phyloP scores from a whole-genome alignment of 1,139 yeast genomes.

The Arxiozyma heterogenica region DNA sequence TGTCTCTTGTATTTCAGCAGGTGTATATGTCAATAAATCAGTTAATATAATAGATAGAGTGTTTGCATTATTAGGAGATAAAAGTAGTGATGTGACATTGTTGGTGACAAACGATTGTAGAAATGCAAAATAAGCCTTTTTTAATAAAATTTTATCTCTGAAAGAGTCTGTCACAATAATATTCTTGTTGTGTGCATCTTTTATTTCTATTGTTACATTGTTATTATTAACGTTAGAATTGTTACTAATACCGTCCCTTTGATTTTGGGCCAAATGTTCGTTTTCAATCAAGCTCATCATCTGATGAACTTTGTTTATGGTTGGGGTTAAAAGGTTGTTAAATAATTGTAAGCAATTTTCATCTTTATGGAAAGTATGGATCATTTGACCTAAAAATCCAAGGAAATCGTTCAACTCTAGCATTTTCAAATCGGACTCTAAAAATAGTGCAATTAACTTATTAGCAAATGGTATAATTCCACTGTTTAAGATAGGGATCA shows the following conservation, averaged over 20 bases:
- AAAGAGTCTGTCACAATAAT: conserved; percentile 41
- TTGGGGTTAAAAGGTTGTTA: conserved; percentile 63
- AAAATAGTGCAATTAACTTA: conserved; percentile 62
- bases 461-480: conserved; percentile 51
- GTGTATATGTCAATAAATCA: conserved; percentile 57
- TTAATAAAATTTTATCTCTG: conserved; percentile 52
- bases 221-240: background rate
- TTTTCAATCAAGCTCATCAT: conserved; percentile 33
- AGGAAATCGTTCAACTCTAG: conserved; percentile 72
- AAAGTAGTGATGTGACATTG: conserved; percentile 67
- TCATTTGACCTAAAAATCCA: conserved; percentile 79
- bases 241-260: conserved; percentile 16
- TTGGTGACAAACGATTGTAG: conserved; percentile 64
- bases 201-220: conserved; percentile 8
- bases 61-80: conserved; percentile 55
- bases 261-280: conserved; percentile 22
- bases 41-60: conserved; percentile 57
- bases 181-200: conserved; percentile 28
- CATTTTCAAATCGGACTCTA: conserved; percentile 55
- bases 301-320: conserved; percentile 55
- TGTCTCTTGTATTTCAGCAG: conserved; percentile 44
- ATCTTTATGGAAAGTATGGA: conserved; percentile 64
- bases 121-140: conserved; percentile 62
- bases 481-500: conserved; percentile 64
- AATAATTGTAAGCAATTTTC: conserved; percentile 65